Evolutionary conservation across 192 early-diverging fungal species (phyloP).

Genomic region (Allomyces javanicus): DNA sequence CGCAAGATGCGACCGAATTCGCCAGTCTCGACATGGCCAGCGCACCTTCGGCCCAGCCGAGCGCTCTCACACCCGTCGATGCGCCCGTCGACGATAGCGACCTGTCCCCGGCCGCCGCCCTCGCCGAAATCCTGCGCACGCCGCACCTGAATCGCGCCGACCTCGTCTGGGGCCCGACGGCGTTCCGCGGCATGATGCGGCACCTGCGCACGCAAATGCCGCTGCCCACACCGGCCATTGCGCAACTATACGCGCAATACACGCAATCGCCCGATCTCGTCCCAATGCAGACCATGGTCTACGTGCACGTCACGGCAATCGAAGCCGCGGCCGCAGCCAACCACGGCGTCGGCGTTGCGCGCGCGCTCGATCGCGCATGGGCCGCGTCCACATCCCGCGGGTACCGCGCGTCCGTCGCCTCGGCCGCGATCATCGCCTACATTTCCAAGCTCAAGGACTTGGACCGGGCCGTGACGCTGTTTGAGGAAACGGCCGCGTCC

Average conservation of each 20-base stretch:
- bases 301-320: not conserved
- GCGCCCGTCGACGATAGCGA: not conserved
- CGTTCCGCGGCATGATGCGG: not conserved
- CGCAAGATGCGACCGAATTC: not conserved
- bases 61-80: not conserved
- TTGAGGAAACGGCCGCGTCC: not conserved
- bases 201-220: not conserved
- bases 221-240: not conserved
- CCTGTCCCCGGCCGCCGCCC: not conserved
- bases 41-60: too few species aligned
- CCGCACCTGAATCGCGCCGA: not conserved
- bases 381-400: not conserved
- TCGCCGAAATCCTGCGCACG: not conserved
- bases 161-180: not conserved
- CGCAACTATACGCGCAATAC: not conserved
- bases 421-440: too few species aligned
- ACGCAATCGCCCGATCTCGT: not conserved
- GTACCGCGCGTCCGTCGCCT: too few species aligned
- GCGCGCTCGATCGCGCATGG: not conserved
- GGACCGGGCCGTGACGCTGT: not conserved
- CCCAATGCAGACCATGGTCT: not conserved
- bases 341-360: not conserved
- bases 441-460: not conserved
- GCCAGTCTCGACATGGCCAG: not conserved
- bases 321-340: not conserved